Evolutionary conservation across 225 moss, liverwort and hornwort species (phyloP), one percentile per base, ranked within the genome.

Genomic region (Pseudoscleropodium purum): DNA sequence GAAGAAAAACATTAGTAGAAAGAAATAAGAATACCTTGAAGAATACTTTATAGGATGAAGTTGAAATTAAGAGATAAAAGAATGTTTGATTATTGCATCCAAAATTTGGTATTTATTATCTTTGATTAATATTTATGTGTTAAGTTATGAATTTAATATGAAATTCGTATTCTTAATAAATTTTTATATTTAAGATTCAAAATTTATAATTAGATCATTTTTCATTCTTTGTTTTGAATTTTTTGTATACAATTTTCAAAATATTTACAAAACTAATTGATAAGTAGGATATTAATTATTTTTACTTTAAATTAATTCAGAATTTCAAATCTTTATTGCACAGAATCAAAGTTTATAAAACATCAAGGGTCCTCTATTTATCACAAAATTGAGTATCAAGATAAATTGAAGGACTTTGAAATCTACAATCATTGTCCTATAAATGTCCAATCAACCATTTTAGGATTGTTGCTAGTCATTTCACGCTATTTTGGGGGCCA

Each of bases 161-260:
- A 75, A 47, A 30, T 75, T 47, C 0, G 1, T 45, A 29, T 47
- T 30, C 11, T 45, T 30, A 18, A 56, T 56, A 18, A 73, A 26
- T 2, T 45, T 2, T 47, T 4, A 47, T 47, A 11, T 31, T 11
- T 75, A 6, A 30, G 4, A 75, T 47, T 75, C 6, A 3, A 30
- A 31, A 18, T 2, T 47, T 47, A 0, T 11, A 7, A 18, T 11
- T 6, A 47, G 0, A 29, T 15, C 0, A 74, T 10, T 29, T 43
- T 73, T 43, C 4, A 15, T 16, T 21, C 43, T 27, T 16, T 5
- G 1, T 16, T 73, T 43, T 15, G 9, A 15, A 43, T 74, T 29
- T 16, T 45, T 72, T 45, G 10, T 5, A 11, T 27, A 25, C 0
- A 74, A 10, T 5, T 45, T 9, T 29, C 0, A 9, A 74, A 72